Base-by-base conservation (phyloP, 1,284 basidiomycete species). In the Volvariella volvacea region DNA sequence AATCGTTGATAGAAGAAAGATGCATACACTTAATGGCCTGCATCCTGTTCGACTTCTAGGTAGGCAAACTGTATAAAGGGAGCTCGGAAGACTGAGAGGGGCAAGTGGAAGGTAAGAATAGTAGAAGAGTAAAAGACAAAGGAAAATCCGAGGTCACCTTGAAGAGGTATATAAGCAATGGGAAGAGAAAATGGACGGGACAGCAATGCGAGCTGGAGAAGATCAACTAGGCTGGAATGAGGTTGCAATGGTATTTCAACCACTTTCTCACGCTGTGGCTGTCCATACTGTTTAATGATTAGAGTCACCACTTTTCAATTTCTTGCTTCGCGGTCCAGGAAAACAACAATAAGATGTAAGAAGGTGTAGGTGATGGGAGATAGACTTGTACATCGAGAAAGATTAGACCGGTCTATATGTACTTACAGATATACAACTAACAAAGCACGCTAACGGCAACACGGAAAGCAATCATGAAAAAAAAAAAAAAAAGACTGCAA, bases 11-110 rank as follows among this genome's bases (percentile, higher is more conserved):
- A 43, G 42, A 48, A 46, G 50, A 34, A 33, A 43, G 45, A 45
- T 31, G 63, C 68, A 50, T 53, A 80, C 80, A 83, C 72, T 83
- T 83, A 55, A 83, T 83, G 55, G 81, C 77, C 64, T 83, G 80
- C 80, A 83, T 83, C 60, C 52, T 70, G 63, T 57, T 43, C 14
- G n/a, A 16, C n/a, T 36, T 36, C 34, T 36, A 36, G 34, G 6
- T 15, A n/a, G n/a, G n/a, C n/a, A 16, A 4, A 20, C 4, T 36
- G 34, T 15, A 20, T 15, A n/a, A 6, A 20, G 49, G 48, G n/a
- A 20, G 14, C 7, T 6, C n/a, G 34, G 19, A 6, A 15, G 34
- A 7, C 19, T 15, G 43, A 44, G 41, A 25, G 48, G 47, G 52
- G 52, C 47, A 49, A 52, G 51, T 43, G 48, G 50, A 50, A 45